Conservation (phyloP, 768 basidiomycete species). For the Mrakia frigida region DNA sequence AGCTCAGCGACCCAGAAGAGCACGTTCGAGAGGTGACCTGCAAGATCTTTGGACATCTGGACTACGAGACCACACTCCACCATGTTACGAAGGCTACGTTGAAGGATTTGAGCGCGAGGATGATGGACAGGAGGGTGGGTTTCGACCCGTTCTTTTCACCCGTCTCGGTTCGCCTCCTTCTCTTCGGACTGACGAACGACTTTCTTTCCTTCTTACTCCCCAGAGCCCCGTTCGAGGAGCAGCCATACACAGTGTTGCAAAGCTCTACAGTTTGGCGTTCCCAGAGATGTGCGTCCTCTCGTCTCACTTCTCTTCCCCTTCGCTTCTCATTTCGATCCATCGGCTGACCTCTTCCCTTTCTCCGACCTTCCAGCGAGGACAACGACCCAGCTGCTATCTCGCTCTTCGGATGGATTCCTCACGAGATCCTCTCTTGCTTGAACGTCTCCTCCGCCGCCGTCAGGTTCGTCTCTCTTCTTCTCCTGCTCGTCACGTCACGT, state of each 20-base stretch:
- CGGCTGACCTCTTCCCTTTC: slow-evolving; percentile 5
- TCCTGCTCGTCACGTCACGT: not conserved
- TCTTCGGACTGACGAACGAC: not conserved
- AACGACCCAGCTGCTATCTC: slow-evolving; percentile 63
- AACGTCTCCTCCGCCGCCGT: not conserved
- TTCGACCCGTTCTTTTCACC: not conserved
- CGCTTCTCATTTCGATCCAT: not conserved
- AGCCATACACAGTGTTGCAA: slow-evolving; percentile 69
- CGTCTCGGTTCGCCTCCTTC: not conserved
- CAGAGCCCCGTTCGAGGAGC: slow-evolving; percentile 51
- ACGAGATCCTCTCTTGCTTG: slow-evolving; percentile 56
- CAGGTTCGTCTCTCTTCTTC: slow-evolving; percentile 4
- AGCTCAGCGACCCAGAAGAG: slow-evolving; percentile 83
- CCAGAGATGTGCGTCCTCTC: slow-evolving; percentile 72
- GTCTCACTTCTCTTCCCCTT: not conserved
- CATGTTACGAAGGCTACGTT: slow-evolving; percentile 65
- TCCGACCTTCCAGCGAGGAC: slow-evolving; percentile 58
- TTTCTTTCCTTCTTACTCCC: not conserved
- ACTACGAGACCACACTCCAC: slow-evolving; percentile 85
- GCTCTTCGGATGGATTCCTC: slow-evolving; percentile 92
- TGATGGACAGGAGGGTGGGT: slow-evolving; percentile 77
- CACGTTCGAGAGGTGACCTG: slow-evolving; percentile 81
- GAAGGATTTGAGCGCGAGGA: slow-evolving; percentile 61
- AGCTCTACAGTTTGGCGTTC: slow-evolving; percentile 73
- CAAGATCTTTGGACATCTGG: slow-evolving; percentile 70